These are phyloP conservation scores for Bipolaris oryzae DNA, from an alignment of 2,329 filamentous ascomycete species.

Conservation along the genomic window DNA sequence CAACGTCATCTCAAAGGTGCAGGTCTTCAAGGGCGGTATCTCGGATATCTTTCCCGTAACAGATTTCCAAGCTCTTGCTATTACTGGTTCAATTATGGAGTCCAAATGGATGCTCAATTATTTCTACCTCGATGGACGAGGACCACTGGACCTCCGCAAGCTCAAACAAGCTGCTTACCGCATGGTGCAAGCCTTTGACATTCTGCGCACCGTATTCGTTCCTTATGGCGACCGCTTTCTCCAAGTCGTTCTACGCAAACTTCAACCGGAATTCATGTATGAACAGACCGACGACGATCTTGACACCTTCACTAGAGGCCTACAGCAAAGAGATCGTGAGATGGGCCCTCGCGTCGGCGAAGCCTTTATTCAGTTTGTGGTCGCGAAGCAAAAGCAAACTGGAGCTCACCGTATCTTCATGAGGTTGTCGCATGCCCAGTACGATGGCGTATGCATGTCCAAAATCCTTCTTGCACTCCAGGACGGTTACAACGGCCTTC, in stretches of 20 bases:
- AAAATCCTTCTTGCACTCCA: conserved; percentile 39
- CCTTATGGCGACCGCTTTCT: conserved; percentile 43
- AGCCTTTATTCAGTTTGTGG: conserved; percentile 41
- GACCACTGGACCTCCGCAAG: conserved; percentile 39
- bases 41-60: conserved; percentile 42
- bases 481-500: conserved; percentile 41
- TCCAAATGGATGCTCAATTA: conserved; percentile 47
- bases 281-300: conserved; percentile 40
- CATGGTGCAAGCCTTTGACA: conserved; percentile 43
- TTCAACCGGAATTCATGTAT: conserved; percentile 40
- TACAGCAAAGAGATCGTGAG: conserved; percentile 39
- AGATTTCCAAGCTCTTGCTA: conserved; percentile 43
- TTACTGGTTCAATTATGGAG: conserved; percentile 42
- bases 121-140: conserved; percentile 41
- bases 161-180: conserved; percentile 41
- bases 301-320: conserved; percentile 36
- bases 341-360: conserved; percentile 39
- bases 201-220: conserved; percentile 45
- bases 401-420: conserved; percentile 41
- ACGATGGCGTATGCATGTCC: conserved; percentile 42
- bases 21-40: conserved; percentile 46
- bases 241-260: conserved; percentile 41
- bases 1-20: conserved; percentile 44
- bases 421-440: conserved; percentile 44
- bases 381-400: conserved; percentile 39